A percentile compares a stretch with the other conserved stretches of the same genome.
Evolutionary conservation across 1,284 basidiomycete genomes (phyloP).

Genomic region (Inonotus hispidus): DNA sequence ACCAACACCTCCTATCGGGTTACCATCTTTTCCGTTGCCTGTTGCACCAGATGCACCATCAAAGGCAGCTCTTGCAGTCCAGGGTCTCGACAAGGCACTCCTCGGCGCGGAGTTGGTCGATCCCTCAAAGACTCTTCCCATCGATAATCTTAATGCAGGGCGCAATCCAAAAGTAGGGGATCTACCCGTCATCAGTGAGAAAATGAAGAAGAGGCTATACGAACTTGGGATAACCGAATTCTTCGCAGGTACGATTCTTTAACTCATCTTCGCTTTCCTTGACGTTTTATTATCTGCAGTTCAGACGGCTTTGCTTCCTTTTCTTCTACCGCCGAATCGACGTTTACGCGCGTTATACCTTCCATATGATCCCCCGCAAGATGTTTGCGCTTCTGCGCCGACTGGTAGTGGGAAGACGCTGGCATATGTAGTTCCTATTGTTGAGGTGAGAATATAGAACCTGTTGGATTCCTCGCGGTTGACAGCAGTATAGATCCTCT

Average conservation of each 20-base stretch:
- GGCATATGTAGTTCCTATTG: slow-evolving; percentile 88
- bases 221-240: slow-evolving; percentile 78
- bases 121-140: slow-evolving; percentile 43
- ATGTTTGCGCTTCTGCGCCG: slow-evolving; percentile 95
- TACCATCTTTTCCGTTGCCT: slow-evolving; percentile 72
- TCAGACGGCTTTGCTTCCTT: slow-evolving; percentile 78
- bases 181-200: slow-evolving; percentile 51
- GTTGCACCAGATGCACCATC: slow-evolving; percentile 66
- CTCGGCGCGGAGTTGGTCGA: slow-evolving; percentile 69
- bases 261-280: not conserved
- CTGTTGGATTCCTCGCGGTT: slow-evolving; percentile 3
- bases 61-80: slow-evolving; percentile 59
- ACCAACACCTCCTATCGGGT: slow-evolving; percentile 30
- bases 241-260: slow-evolving; percentile 71
- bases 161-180: slow-evolving; percentile 12
- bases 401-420: slow-evolving; percentile 97
- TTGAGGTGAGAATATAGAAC: slow-evolving; percentile 55
- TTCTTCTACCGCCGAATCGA: slow-evolving; percentile 50
- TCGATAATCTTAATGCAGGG: slow-evolving; percentile 40
- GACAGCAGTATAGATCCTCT: slow-evolving; percentile 50
- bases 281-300: slow-evolving; percentile 41
- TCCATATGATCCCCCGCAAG: slow-evolving; percentile 66
- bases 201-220: slow-evolving; percentile 55
- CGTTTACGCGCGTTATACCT: slow-evolving; percentile 54
- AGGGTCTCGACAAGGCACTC: slow-evolving; percentile 74